Conservation (phyloP, 768 basidiomycete species). For the Lactifluus hygrophoroides region DNA sequence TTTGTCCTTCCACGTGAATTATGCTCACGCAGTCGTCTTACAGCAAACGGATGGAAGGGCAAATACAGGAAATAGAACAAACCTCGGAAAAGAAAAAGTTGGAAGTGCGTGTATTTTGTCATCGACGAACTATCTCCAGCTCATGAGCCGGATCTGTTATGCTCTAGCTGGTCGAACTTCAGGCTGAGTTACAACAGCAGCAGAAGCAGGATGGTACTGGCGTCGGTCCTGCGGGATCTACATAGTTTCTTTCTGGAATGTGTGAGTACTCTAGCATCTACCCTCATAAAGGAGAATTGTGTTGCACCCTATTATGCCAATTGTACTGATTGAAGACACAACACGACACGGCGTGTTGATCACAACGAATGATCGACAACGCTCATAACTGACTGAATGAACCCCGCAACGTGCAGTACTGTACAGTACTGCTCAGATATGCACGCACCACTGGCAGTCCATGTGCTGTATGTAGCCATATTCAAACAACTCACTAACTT, state of each 20-base stretch:
- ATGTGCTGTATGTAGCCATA: too few relatives aligned
- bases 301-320: too few relatives aligned
- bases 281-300: too few relatives aligned
- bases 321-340: too few relatives aligned
- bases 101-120: slow-evolving; percentile 47
- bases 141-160: neutral
- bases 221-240: slow-evolving; percentile 6
- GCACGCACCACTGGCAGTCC: too few relatives aligned
- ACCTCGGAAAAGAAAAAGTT: slow-evolving; percentile 75
- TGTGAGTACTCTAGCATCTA: neutral
- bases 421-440: too few relatives aligned
- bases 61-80: slow-evolving; percentile 69
- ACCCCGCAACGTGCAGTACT: too few relatives aligned
- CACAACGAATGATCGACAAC: too few relatives aligned
- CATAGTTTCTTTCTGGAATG: neutral
- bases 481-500: too few relatives aligned
- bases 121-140: neutral
- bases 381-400: too few relatives aligned
- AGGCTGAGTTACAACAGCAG: slow-evolving; percentile 43
- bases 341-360: too few relatives aligned
- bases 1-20: neutral
- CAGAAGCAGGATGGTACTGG: slow-evolving; percentile 28
- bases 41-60: slow-evolving; percentile 72
- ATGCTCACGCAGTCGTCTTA: slow-evolving; percentile 8
- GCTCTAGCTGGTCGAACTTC: slow-evolving; percentile 56